Conservation (phyloP, 257 asterid species). For the Marsdenia floribunda region DNA sequence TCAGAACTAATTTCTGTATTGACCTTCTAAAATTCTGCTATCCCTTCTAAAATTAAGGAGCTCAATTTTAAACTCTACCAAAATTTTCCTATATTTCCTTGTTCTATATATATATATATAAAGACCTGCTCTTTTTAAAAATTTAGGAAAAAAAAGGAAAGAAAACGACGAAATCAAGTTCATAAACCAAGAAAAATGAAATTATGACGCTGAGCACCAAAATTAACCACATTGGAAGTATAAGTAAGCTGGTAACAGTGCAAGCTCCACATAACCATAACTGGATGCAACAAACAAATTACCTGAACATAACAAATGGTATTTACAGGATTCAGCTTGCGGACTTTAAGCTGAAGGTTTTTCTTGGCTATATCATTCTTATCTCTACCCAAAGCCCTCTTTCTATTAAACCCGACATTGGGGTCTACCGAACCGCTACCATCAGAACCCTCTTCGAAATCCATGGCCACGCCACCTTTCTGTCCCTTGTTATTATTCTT, state of each 20-base stretch:
- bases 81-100: too few relatives aligned
- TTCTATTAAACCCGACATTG: constrained; percentile 52
- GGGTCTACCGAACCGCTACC: constrained; percentile 20
- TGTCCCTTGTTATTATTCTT: constrained; percentile 17
- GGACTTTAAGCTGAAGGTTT: constrained; percentile 61
- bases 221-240: not conserved
- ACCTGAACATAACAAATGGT: constrained; percentile 84
- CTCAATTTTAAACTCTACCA: too few relatives aligned
- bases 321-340: constrained; percentile 75
- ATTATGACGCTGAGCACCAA: not conserved
- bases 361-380: constrained; percentile 43
- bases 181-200: not conserved
- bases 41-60: too few relatives aligned
- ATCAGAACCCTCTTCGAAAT: constrained; percentile 44
- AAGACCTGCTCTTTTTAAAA: too few relatives aligned
- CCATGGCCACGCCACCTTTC: constrained; percentile 44
- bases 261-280: too few relatives aligned
- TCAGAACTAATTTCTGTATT: not conserved
- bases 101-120: too few relatives aligned
- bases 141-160: too few relatives aligned
- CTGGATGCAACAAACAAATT: not conserved
- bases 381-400: constrained; percentile 88
- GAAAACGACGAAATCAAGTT: not conserved
- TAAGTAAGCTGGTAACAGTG: not conserved
- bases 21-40: not conserved